phyloP scores from a whole-genome alignment of 345 rosid genomes.

The Populus tremula region DNA sequence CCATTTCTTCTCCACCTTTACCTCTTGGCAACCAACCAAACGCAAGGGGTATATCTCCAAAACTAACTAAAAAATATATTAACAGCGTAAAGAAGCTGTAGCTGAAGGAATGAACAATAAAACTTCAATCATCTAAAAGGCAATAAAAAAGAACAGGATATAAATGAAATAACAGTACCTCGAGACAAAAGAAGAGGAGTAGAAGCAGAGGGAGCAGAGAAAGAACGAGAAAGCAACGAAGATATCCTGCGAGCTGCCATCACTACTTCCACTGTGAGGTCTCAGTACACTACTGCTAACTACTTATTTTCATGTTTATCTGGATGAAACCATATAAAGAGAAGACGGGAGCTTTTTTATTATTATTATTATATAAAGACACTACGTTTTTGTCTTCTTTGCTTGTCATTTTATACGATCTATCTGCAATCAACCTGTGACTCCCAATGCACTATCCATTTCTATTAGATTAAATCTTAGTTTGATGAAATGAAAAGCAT shows the following conservation, averaged over 20 bases:
- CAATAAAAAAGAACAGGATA: neutral
- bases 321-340: neutral
- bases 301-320: neutral
- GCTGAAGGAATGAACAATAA: neutral
- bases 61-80: neutral
- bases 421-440: too few species aligned
- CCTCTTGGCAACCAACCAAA: neutral
- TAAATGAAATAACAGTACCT: constrained; percentile 26
- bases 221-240: constrained; percentile 31
- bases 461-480: too few species aligned
- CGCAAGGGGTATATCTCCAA: neutral
- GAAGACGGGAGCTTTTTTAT: too few species aligned
- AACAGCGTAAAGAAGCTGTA: neutral
- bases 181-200: constrained; percentile 39
- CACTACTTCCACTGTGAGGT: constrained; percentile 1
- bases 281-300: neutral
- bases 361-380: too few species aligned
- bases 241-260: constrained; percentile 55
- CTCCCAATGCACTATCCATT: too few species aligned
- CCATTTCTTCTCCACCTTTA: neutral
- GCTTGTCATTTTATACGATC: too few species aligned
- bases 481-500: too few species aligned
- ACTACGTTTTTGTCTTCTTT: too few species aligned
- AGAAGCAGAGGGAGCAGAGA: constrained; percentile 35
- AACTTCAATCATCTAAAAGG: neutral